Base-by-base conservation (phyloP, 2,329 filamentous ascomycete genomes). In the Fusarium brevicatenulatum region DNA sequence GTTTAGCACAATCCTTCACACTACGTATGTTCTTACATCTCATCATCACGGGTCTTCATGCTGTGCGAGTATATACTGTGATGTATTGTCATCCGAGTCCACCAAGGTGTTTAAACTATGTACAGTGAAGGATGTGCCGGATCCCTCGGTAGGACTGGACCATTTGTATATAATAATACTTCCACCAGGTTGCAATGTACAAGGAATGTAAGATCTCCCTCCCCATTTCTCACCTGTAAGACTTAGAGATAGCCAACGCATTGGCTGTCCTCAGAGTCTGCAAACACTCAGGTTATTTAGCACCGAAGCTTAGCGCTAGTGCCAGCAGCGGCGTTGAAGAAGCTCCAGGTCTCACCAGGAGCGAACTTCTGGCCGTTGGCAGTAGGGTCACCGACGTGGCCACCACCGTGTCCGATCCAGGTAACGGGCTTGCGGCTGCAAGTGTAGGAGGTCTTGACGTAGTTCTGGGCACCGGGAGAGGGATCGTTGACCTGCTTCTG, bases 391-490 rank as follows among this genome's bases (percentile, higher is more conserved):
- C 49, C 54, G n/a, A 76, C 65, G 52, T 80, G 78, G 42, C 73
- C 78, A 28, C 75, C 78, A 50, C 69, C 63, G 70, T 76, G 73
- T 4, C 60, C 78, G n/a, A 80, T 76, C 80, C 80, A 81, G 15
- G 72, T 75, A 32, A 81, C 74, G 19, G 79, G 79, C 42, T 72
- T 77, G 16, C 71, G 72, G 23, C 68, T 63, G 70, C 79, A 81
- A 10, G 55, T 52, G 66, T 81, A 80, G 43, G 76, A 74, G 10
- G 78, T 79, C 56, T 77, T 76, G 65, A 76, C 72, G 55, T 76
- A 72, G 25, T 55, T 59, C 13, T 50, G 54, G 9, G 65, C 70
- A 18, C 78, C 76, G 3, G 57, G 46, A 7, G 19, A 30, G 9
- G 76, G 77, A 57, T 78, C 74, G 23, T 68, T 67, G 32, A 77